Conservation (phyloP, 2,329 filamentous ascomycete species). For the Penicillium frequentans region DNA sequence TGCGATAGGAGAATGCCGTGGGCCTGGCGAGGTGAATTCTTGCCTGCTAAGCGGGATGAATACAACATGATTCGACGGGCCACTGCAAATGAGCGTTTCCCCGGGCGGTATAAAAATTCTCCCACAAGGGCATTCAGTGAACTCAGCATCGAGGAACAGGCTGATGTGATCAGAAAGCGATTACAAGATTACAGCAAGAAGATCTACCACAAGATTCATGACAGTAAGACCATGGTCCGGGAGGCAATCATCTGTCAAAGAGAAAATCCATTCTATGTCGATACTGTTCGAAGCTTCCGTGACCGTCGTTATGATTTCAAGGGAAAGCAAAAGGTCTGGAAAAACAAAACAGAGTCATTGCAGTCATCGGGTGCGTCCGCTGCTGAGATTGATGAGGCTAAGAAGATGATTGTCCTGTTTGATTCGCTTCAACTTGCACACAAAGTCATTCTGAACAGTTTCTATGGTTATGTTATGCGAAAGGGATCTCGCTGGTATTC, state of each 20-base stretch:
- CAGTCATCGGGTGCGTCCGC: slow-evolving; percentile 77
- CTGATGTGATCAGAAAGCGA: slow-evolving; percentile 76
- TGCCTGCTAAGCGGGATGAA: slow-evolving; percentile 93
- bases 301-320: slow-evolving; percentile 99
- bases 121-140: slow-evolving; percentile 77
- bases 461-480: slow-evolving; percentile 99
- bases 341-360: slow-evolving; percentile 86
- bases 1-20: slow-evolving; percentile 93
- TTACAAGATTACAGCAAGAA: slow-evolving; percentile 94
- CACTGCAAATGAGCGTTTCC: slow-evolving; percentile 89
- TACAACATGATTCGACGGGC: slow-evolving; percentile 98
- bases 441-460: slow-evolving; percentile 98
- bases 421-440: slow-evolving; percentile 95
- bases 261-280: slow-evolving; percentile 97
- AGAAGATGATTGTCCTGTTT: slow-evolving; percentile 97
- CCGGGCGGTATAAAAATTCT: slow-evolving; percentile 70
- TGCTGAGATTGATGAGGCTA: slow-evolving; percentile 83
- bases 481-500: slow-evolving; percentile 99
- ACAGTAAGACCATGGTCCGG: slow-evolving; percentile 84
- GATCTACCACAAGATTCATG: slow-evolving; percentile 99
- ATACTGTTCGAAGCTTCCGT: slow-evolving; percentile 93
- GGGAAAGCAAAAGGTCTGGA: slow-evolving; percentile 97
- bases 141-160: slow-evolving; percentile 77
- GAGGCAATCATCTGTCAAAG: slow-evolving; percentile 98
- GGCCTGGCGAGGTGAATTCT: slow-evolving; percentile 97